Percentiles rank a stretch among this genome's conserved stretches.
Conservation (phyloP, 1,139 yeast genomes). For the Wickerhamiella infanticola region DNA sequence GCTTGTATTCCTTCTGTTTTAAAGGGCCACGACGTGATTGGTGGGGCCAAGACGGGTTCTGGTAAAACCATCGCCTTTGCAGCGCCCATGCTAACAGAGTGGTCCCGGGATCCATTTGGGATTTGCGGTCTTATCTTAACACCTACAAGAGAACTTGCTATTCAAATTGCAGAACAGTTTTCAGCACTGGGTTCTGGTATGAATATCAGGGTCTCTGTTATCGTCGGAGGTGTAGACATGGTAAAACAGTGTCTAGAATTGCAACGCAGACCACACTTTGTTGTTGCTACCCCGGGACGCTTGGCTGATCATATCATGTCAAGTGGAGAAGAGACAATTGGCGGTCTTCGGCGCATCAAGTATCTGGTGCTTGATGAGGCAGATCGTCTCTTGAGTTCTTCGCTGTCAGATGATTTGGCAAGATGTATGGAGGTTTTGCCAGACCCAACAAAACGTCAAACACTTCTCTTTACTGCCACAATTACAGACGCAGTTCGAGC, state of each 20-base stretch:
- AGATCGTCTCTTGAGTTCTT: conserved; percentile 70
- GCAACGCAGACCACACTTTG: conserved; percentile 79
- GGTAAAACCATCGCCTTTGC: conserved; percentile 98
- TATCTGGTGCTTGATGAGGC: conserved; percentile 92
- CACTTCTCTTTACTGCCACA: conserved; percentile 87
- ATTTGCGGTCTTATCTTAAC: conserved; percentile 79
- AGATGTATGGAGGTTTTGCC: conserved; percentile 60
- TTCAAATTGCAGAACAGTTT: conserved; percentile 94
- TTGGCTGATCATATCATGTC: conserved; percentile 81
- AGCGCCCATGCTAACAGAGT: conserved; percentile 81
- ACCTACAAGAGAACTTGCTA: conserved; percentile 88
- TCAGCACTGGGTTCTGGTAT: conserved; percentile 81
- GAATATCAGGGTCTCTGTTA: conserved; percentile 64
- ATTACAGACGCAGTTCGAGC: conserved; percentile 84
- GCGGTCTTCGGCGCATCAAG: conserved; percentile 61
- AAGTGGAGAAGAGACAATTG: conserved; percentile 78
- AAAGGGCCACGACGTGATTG: conserved; percentile 68
- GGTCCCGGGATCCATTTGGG: conserved; percentile 94
- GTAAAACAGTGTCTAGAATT: conserved; percentile 70
- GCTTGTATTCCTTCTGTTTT: conserved; percentile 83
- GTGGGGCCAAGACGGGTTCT: conserved; percentile 97
- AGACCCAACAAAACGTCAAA: conserved; percentile 56
- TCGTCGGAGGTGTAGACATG: conserved; percentile 94
- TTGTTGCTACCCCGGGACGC: conserved; percentile 95
- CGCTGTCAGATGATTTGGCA: conserved; percentile 66